A percentile compares a stretch with the other conserved stretches of the same genome.
These are phyloP conservation scores for Hanseniaspora mollemarum DNA, from an alignment of 805 yeast genomes.

Conservation along the genomic window DNA sequence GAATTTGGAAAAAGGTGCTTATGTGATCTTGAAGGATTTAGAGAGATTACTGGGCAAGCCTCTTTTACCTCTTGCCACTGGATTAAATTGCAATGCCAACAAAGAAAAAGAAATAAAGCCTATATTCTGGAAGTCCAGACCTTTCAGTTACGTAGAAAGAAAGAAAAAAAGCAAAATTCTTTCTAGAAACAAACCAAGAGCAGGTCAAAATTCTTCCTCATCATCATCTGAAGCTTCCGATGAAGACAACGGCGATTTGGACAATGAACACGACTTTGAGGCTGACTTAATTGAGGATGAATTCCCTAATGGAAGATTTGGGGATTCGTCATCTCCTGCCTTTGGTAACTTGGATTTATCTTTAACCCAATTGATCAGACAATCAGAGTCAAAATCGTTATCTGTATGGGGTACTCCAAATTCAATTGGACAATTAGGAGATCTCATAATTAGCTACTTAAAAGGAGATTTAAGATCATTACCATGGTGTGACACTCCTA, in stretches of 20 bases:
- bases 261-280: slow-evolving; percentile 13
- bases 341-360: slow-evolving; percentile 80
- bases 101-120: slow-evolving; percentile 74
- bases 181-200: background rate
- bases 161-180: slow-evolving; percentile 56
- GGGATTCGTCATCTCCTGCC: slow-evolving; percentile 95
- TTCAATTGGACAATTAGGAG: slow-evolving; percentile 45
- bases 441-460: slow-evolving; percentile 57
- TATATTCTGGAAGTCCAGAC: slow-evolving; percentile 91
- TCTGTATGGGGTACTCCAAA: slow-evolving; percentile 84
- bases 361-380: slow-evolving; percentile 70
- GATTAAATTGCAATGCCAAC: slow-evolving; percentile 36
- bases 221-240: slow-evolving; percentile 11
- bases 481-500: slow-evolving; percentile 94
- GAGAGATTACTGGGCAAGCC: slow-evolving; percentile 23
- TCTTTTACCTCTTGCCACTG: slow-evolving; percentile 9
- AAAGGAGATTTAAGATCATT: slow-evolving; percentile 58
- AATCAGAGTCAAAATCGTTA: slow-evolving; percentile 64
- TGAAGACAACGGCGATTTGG: background rate
- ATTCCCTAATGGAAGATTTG: slow-evolving; percentile 98
- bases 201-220: background rate
- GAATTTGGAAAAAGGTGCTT: slow-evolving; percentile 86
- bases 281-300: slow-evolving; percentile 52
- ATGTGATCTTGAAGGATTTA: slow-evolving; percentile 73
- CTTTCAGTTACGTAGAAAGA: slow-evolving; percentile 75